phyloP scores from a whole-genome alignment of 2,329 filamentous ascomycete species.

The Aspergillus quadrilineatus region DNA sequence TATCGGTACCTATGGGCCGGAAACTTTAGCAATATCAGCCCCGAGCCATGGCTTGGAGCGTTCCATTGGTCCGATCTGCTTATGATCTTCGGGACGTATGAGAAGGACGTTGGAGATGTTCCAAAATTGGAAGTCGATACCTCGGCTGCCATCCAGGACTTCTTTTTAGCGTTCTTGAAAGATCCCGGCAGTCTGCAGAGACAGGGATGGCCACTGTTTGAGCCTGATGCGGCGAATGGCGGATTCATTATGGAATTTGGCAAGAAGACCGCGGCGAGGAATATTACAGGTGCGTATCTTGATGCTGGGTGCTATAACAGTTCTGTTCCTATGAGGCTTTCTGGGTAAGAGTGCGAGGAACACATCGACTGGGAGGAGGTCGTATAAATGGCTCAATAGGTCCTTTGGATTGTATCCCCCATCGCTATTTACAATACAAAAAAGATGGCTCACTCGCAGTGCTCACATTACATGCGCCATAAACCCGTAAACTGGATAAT shows the following conservation, averaged over 20 bases:
- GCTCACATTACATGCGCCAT: no score
- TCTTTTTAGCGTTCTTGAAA: neutral
- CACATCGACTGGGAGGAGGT: neutral
- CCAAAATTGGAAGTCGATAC: neutral
- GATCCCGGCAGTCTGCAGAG: neutral
- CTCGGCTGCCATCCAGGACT: neutral
- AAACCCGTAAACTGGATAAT: no score
- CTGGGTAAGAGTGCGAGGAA: neutral
- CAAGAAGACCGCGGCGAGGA: neutral
- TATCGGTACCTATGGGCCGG: neutral
- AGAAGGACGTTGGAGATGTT: neutral
- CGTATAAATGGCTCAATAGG: no score
- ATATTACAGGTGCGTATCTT: neutral
- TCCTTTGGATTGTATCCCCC: no score
- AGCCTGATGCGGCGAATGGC: neutral
- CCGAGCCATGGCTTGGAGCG: neutral
- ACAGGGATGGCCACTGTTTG: neutral
- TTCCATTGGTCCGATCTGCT: neutral
- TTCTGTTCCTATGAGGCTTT: neutral
- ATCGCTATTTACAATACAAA: no score
- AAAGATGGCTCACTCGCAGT: no score
- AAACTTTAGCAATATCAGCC: neutral
- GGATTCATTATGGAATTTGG: neutral
- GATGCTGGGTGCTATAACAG: neutral
- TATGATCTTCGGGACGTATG: neutral